Conservation (phyloP, 257 asterid genomes). For the Solanum clarkiae region DNA sequence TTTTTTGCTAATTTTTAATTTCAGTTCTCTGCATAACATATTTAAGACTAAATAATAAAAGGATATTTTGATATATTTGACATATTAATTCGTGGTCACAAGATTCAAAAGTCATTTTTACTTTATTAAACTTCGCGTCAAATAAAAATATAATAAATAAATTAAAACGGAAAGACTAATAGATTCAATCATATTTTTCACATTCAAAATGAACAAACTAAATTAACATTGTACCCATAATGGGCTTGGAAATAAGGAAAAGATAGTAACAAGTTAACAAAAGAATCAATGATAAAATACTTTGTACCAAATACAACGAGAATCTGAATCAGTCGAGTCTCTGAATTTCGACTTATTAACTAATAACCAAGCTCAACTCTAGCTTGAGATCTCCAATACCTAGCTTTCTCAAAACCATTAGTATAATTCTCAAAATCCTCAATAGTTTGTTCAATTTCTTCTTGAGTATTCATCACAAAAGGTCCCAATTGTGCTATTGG, state of each 20-base stretch:
- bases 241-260: background rate
- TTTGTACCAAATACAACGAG: background rate
- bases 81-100: too few relatives aligned
- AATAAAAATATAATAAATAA: too few relatives aligned
- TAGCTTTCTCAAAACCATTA: conserved; percentile 87
- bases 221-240: background rate
- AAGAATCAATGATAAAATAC: background rate
- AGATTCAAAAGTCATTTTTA: too few relatives aligned
- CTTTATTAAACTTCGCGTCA: too few relatives aligned
- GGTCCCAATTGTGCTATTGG: conserved; percentile 83
- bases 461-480: conserved; percentile 78
- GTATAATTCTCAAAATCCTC: conserved; percentile 52
- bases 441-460: conserved; percentile 61
- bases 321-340: background rate
- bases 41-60: too few relatives aligned
- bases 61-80: too few relatives aligned
- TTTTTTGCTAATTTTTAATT: too few relatives aligned
- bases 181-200: background rate
- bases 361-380: conserved; percentile 19
- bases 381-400: conserved; percentile 64
- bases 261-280: background rate
- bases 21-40: too few relatives aligned
- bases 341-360: background rate
- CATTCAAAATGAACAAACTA: background rate
- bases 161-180: too few relatives aligned